Conservation (phyloP, 257 asterid species). For the Handroanthus guayacan region DNA sequence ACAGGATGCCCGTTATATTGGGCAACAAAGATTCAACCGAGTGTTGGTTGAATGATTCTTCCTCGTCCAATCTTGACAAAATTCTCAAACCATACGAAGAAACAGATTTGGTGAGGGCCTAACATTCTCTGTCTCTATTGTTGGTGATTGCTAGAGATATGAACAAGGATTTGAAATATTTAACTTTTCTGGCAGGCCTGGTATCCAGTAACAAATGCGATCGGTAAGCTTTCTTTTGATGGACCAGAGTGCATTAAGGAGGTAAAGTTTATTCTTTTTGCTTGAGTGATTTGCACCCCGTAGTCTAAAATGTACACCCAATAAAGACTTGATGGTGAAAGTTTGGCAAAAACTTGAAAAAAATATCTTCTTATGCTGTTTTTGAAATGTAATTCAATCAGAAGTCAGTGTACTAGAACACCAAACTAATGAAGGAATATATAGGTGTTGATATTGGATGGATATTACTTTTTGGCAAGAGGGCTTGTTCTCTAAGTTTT, state of each 20-base stretch:
- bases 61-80: conserved; percentile 62
- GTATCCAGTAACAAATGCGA: conserved; percentile 91
- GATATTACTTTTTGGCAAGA: neutral
- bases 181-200: conserved; percentile 58
- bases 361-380: neutral
- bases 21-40: conserved; percentile 77
- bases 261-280: conserved; percentile 53
- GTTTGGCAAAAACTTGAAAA: neutral
- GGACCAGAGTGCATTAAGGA: conserved; percentile 89
- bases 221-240: conserved; percentile 86
- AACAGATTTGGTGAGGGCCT: conserved; percentile 67
- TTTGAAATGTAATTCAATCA: neutral
- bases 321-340: neutral
- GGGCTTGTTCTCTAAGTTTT: no score
- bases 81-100: conserved; percentile 84
- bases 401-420: no score
- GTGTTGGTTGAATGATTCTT: conserved; percentile 69
- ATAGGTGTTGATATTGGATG: neutral
- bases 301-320: neutral
- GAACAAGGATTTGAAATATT: conserved; percentile 20
- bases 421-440: no score
- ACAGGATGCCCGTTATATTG: conserved; percentile 96
- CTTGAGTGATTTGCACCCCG: neutral
- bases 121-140: neutral
- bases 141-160: neutral